A percentile compares a stretch with the other conserved stretches of the same genome.
These are phyloP conservation scores for Boletus sp. DNA, from an alignment of 768 basidiomycete genomes.

Conservation along the genomic window DNA sequence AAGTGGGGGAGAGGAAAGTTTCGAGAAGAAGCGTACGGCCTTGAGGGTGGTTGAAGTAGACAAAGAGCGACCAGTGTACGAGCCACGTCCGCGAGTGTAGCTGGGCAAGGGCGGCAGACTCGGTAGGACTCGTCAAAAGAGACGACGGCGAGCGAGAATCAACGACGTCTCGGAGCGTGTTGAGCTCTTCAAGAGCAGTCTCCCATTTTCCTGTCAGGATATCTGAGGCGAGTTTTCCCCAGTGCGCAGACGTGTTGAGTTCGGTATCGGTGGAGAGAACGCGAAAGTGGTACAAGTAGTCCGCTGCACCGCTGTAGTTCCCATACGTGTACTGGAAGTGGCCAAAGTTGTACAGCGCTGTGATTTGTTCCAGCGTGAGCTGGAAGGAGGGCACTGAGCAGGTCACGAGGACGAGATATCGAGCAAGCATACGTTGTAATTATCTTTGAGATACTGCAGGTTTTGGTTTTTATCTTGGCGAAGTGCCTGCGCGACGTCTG, in stretches of 20 bases:
- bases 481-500: constrained; percentile 90
- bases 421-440: constrained; percentile 66
- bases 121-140: constrained; percentile 41
- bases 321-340: constrained; percentile 99
- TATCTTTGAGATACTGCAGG: constrained; percentile 87
- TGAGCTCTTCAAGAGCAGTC: constrained; percentile 90
- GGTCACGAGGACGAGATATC: neutral
- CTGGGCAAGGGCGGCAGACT: constrained; percentile 76
- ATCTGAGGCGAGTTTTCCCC: constrained; percentile 97
- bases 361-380: constrained; percentile 95
- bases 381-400: constrained; percentile 31
- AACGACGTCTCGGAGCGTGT: constrained; percentile 89
- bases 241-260: constrained; percentile 93
- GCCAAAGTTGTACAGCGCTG: constrained; percentile 94
- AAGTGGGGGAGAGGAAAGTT: constrained; percentile 92
- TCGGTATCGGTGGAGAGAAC: constrained; percentile 92
- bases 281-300: constrained; percentile 98
- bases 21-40: constrained; percentile 91
- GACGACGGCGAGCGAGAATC: constrained; percentile 69
- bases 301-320: constrained; percentile 93
- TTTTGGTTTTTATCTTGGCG: constrained; percentile 98
- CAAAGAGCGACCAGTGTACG: constrained; percentile 96
- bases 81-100: constrained; percentile 96
- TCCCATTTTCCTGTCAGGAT: constrained; percentile 96
- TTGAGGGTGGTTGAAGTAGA: constrained; percentile 95